These are phyloP conservation scores for Stenogyne calaminthoides DNA, from an alignment of 305 asterid species.

Conservation along the genomic window DNA sequence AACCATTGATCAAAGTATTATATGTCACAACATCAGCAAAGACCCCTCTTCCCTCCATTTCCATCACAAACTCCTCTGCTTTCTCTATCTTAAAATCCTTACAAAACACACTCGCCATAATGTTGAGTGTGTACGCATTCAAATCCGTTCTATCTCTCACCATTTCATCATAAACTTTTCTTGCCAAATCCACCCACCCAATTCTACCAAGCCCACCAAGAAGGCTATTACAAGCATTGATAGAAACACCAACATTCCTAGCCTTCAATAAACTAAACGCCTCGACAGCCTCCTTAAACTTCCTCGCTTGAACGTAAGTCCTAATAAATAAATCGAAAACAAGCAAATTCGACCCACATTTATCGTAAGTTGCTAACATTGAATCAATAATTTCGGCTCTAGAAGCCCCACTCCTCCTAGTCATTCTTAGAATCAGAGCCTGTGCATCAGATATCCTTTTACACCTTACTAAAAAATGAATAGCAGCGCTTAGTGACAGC, in stretches of 20 bases:
- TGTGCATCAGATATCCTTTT: constrained; percentile 70
- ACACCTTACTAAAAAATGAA: constrained; percentile 55
- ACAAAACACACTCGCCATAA: constrained; percentile 71
- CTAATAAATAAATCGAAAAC: constrained; percentile 67
- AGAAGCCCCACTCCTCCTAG: constrained; percentile 67
- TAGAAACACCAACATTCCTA: constrained; percentile 47
- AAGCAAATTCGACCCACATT: constrained; percentile 47
- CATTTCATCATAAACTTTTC: constrained; percentile 56
- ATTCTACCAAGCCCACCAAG: constrained; percentile 73
- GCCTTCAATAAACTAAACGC: constrained; percentile 46
- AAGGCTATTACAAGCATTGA: constrained; percentile 74
- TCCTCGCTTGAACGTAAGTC: constrained; percentile 85
- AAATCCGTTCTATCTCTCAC: constrained; percentile 43
- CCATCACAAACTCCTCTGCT: constrained; percentile 39
- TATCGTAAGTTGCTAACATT: constrained; percentile 39
- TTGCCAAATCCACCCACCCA: constrained; percentile 74
- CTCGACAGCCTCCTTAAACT: constrained; percentile 78
- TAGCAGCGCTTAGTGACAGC: constrained; percentile 57
- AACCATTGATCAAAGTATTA: constrained; percentile 65
- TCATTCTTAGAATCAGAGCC: constrained; percentile 66
- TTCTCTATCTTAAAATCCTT: constrained; percentile 56
- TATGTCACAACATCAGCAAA: constrained; percentile 69
- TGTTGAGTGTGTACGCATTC: constrained; percentile 74
- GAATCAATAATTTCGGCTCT: constrained; percentile 59
- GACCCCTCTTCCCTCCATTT: constrained; percentile 61